Base-by-base conservation (phyloP, 2,329 filamentous ascomycete genomes). In the Fusarium pseudocircinatum region DNA sequence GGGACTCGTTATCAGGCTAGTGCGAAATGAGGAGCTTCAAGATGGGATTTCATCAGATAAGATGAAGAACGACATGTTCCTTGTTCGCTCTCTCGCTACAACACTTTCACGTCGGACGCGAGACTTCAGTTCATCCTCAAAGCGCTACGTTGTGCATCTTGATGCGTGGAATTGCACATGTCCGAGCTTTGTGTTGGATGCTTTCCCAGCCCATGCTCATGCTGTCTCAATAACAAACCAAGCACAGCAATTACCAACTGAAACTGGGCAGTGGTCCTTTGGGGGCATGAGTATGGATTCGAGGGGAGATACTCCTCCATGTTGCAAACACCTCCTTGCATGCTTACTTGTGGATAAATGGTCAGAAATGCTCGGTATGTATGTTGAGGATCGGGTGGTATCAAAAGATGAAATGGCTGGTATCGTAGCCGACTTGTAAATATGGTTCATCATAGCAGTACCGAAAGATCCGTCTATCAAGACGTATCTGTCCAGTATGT, bases 291-390 rank as follows among this genome's bases (percentile, higher is more conserved):
- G 84, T 63, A 54, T 82, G 6, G 83, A 85, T 63, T 79, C 81
- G 4, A 46, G 67, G 11, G 75, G 70, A 6, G 78, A 82, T 42
- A 83, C 87, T 65, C 88, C 88, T 68, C 88, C 90, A 76, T 93
- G 83, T 62, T 99, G 96, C 81, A 98, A 98, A 83, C 96, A 99
- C 82, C 82, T 98, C 10, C 87, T 98, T 22, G 96, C 96, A 3
- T 97, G 94, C 80, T 82, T 96, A 44, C 81, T 98, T 62, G 91
- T 87, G 11, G 91, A 94, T 79, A 85, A 86, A 52, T 95, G 93
- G 84, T 80, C 79, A 1, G 81, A 71, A 7, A 80, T 91, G 34
- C 87, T 96, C 74, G 87, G 85, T 9, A 77, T 77, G 2, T 89
- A 88, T 75, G 85, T 92, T 22, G 85, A 88, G 64, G 86, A 88